Evolutionary conservation across 2,329 filamentous ascomycete species (phyloP).

Genomic region (Biscogniauxia sp.): DNA sequence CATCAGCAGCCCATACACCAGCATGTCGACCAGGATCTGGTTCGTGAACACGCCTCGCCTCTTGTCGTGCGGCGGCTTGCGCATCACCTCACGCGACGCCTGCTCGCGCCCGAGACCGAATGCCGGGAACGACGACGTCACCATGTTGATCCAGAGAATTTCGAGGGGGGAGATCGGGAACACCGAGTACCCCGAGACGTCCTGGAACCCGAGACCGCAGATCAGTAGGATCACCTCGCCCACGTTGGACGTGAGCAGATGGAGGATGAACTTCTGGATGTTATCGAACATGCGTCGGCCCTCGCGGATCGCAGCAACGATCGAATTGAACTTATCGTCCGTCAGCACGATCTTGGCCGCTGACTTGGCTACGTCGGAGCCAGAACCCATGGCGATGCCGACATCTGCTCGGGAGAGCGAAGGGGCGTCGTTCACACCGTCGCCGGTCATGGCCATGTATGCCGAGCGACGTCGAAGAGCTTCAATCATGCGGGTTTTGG

Average conservation of each 20-base stretch:
- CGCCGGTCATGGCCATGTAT: slow-evolving; percentile 85
- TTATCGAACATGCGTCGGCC: slow-evolving; percentile 85
- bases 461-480: slow-evolving; percentile 73
- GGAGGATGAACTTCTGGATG: slow-evolving; percentile 83
- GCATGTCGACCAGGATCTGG: slow-evolving; percentile 75
- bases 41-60: slow-evolving; percentile 70
- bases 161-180: slow-evolving; percentile 84
- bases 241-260: slow-evolving; percentile 77
- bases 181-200: slow-evolving; percentile 67
- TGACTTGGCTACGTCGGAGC: slow-evolving; percentile 82
- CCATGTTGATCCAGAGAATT: slow-evolving; percentile 93
- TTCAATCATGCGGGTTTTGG: slow-evolving; percentile 89
- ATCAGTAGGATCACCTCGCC: slow-evolving; percentile 80
- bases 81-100: slow-evolving; percentile 74
- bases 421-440: slow-evolving; percentile 84
- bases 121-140: slow-evolving; percentile 82
- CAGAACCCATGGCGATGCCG: slow-evolving; percentile 87
- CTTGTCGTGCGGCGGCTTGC: slow-evolving; percentile 72
- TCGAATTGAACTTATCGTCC: slow-evolving; percentile 85
- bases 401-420: slow-evolving; percentile 79
- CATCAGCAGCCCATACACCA: slow-evolving; percentile 78
- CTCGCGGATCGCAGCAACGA: slow-evolving; percentile 79
- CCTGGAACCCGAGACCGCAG: slow-evolving; percentile 79
- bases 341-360: slow-evolving; percentile 80
- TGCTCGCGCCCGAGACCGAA: slow-evolving; percentile 83